phyloP scores from a whole-genome alignment of 1,284 basidiomycete species.

The Albatrellus sp. region DNA sequence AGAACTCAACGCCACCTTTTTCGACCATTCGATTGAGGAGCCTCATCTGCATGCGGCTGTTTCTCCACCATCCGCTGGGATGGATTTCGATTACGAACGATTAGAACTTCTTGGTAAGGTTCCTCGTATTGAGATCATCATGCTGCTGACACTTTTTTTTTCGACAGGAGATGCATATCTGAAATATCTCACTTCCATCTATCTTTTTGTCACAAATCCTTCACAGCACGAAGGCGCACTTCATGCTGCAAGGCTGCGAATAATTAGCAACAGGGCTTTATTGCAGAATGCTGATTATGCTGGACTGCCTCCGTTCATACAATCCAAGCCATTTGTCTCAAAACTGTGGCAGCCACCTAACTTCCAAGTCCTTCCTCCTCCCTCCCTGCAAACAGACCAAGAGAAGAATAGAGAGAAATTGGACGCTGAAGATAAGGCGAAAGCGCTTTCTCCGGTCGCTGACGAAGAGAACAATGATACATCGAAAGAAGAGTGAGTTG shows the following conservation, averaged over 20 bases:
- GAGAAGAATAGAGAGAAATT: slow-evolving; percentile 5
- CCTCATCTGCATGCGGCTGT: slow-evolving; percentile 51
- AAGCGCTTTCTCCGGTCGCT: neutral
- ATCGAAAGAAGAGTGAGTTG: too few relatives aligned
- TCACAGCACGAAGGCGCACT: slow-evolving; percentile 47
- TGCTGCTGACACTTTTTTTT: neutral
- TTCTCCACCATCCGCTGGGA: slow-evolving; percentile 50
- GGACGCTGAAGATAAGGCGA: slow-evolving; percentile 6
- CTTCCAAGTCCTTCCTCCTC: slow-evolving; percentile 20
- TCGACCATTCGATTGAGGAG: slow-evolving; percentile 48
- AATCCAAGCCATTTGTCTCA: slow-evolving; percentile 53
- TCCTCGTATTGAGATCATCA: too few relatives aligned
- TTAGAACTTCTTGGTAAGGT: slow-evolving; percentile 62
- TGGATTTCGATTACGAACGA: slow-evolving; percentile 68
- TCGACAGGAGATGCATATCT: slow-evolving; percentile 63
- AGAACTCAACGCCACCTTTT: slow-evolving; percentile 61
- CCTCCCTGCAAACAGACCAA: neutral
- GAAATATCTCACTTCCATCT: slow-evolving; percentile 64
- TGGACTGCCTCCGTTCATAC: slow-evolving; percentile 58
- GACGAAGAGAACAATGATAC: neutral
- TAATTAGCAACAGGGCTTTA: slow-evolving; percentile 64
- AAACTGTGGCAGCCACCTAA: slow-evolving; percentile 53
- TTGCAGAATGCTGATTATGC: slow-evolving; percentile 39
- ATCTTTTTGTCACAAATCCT: slow-evolving; percentile 59
- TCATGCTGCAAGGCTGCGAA: slow-evolving; percentile 47